Base-by-base conservation (phyloP, 2,329 filamentous ascomycete genomes). In the Xenosphaeropsis pyriputrescens region DNA sequence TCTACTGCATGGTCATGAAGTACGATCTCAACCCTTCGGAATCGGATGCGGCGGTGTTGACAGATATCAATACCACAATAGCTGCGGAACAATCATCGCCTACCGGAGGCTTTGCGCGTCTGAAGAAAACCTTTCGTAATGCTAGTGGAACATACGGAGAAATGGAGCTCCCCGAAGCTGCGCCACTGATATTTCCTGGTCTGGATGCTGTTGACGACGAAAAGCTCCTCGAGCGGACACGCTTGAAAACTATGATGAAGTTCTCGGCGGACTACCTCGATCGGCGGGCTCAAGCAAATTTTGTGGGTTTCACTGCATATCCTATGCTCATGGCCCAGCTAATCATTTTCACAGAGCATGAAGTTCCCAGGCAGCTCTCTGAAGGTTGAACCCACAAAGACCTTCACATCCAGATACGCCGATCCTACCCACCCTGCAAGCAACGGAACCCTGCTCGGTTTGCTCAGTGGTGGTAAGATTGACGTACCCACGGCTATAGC, bases 1-100 rank as follows among this genome's bases (percentile, higher is more conserved):
- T 77, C 0, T 68, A 65, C 50, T 63, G 59, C 38, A 57, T 70
- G 34, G 57, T 77, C 29, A 62, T 75, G 50, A 64, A 65, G 1
- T 73, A 60, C 56, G n/a, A n/a, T n/a, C n/a, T n/a, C n/a, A n/a
- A n/a, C n/a, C n/a, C n/a, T n/a, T n/a, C n/a, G n/a, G n/a, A n/a
- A n/a, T n/a, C n/a, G n/a, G n/a, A n/a, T n/a, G n/a, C n/a, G n/a
- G n/a, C n/a, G n/a, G n/a, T n/a, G n/a, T n/a, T n/a, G n/a, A n/a
- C n/a, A n/a, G n/a, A n/a, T n/a, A n/a, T n/a, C n/a, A n/a, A n/a
- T n/a, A n/a, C n/a, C n/a, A n/a, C n/a, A n/a, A n/a, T n/a, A n/a
- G n/a, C n/a, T n/a, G n/a, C n/a, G n/a, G n/a, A n/a, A n/a, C n/a
- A n/a, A n/a, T n/a, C n/a, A n/a, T n/a, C n/a, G n/a, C n/a, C n/a